Base-by-base conservation (phyloP, 2,329 filamentous ascomycete genomes). In the Fusarium piperis region DNA sequence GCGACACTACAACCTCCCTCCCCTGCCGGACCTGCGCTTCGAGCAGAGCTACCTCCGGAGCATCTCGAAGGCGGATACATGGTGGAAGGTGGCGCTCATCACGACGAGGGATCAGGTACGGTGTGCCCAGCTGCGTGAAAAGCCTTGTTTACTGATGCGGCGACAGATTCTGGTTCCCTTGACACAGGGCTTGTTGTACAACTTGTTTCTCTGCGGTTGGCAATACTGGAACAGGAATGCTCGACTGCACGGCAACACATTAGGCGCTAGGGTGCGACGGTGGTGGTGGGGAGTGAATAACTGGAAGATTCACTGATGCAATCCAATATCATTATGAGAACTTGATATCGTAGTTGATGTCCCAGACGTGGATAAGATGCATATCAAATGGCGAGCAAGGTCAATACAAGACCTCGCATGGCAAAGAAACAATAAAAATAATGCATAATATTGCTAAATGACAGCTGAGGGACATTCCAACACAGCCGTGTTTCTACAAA, bases 271-370 rank as follows among this genome's bases (percentile, higher is more conserved):
- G 73, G 83, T 96, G 55, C 87, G 96, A 75, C 87, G 94, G 73
- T 98, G 95, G 96, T 99, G 96, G 95, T 98, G 94, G 85, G 89
- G 88, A 23, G 93, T 97, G 18, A 98, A 98, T 79, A 94, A 97
- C 77, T 98, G 96, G 96, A 86, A 87, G 55, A 81, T 95, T 64
- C 92, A 48, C 16, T 48, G 26, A 48, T 30, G 44, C 16, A 48
- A 30, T 13, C 10, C 10, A 18, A 62, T 70, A 74, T 69, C 48
- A 36, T 36, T 18, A 73, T 58, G 41, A 62, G 64, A 38, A 51
- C 13, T 48, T 73, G 60, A 44, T 30, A 6, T 3, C 15, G 4
- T 41, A 48, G 23, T 13, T 28, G 20, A 15, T 48, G 4, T 44
- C 13, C 39, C 13, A 44, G 1, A 48, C 23, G 41, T n/a, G 23